Conservation (phyloP, 2,329 filamentous ascomycete species). For the Cyanodermella asteris region DNA sequence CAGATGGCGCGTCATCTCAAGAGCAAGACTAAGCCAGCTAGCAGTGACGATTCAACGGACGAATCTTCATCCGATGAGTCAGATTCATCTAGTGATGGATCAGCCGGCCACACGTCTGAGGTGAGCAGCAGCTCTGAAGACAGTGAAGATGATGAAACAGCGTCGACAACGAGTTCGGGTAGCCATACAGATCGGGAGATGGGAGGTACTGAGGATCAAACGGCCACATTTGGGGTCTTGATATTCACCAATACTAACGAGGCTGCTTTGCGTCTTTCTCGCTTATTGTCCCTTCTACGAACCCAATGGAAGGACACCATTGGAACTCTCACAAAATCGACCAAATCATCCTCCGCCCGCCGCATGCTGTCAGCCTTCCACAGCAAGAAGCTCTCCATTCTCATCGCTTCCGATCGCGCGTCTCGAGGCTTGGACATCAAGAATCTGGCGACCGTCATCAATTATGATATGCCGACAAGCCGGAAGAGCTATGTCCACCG, state of each 20-base stretch:
- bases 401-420: slow-evolving; percentile 84
- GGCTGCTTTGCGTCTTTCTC: slow-evolving; percentile 63
- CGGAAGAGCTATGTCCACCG: slow-evolving; percentile 74
- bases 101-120: too few species aligned
- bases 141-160: too few species aligned
- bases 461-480: slow-evolving; percentile 76
- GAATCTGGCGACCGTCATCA: slow-evolving; percentile 63
- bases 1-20: slow-evolving; percentile 9
- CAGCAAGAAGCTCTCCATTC: slow-evolving; percentile 40
- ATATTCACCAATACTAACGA: slow-evolving; percentile 88
- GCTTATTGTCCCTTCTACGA: slow-evolving; percentile 48
- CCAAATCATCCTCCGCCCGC: slow-evolving; percentile 46
- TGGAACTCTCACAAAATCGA: slow-evolving; percentile 56
- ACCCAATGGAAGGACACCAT: slow-evolving; percentile 35
- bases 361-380: slow-evolving; percentile 47
- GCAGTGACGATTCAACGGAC: slow-evolving; percentile 8
- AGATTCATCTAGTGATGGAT: slow-evolving; percentile 13
- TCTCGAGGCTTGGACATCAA: slow-evolving; percentile 73
- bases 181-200: too few species aligned
- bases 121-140: too few species aligned
- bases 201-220: too few species aligned
- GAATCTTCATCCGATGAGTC: slow-evolving; percentile 10
- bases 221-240: slow-evolving; percentile 30
- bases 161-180: too few species aligned
- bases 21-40: slow-evolving; percentile 9